phyloP scores from a whole-genome alignment of 2,329 filamentous ascomycete genomes.

The Talaromyces sp. region DNA sequence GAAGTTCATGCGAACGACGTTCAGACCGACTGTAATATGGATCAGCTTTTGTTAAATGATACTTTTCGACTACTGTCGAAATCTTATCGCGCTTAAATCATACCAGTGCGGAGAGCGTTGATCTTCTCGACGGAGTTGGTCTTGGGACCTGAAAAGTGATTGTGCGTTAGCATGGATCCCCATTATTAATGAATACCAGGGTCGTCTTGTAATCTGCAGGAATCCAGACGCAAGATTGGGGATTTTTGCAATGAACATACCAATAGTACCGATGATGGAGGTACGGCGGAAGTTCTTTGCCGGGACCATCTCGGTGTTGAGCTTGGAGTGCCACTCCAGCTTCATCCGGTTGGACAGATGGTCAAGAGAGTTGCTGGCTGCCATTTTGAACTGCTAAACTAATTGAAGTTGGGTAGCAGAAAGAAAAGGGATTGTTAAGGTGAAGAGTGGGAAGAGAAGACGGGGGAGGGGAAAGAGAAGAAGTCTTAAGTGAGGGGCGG shows the following conservation, averaged over 20 bases:
- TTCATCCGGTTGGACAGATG: conserved; percentile 78
- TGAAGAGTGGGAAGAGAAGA: conserved; percentile 18
- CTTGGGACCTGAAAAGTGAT: conserved; percentile 70
- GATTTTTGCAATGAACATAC: conserved; percentile 45
- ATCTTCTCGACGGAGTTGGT: conserved; percentile 98
- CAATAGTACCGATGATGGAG: conserved; percentile 98
- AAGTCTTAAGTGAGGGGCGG: conserved; percentile 29
- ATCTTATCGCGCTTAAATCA: conserved; percentile 11
- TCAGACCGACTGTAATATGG: conserved; percentile 72
- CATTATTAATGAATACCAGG: neutral
- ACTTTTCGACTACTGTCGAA: neutral
- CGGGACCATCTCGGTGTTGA: conserved; percentile 87
- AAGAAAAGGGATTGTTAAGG: conserved; percentile 8
- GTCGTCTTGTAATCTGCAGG: neutral
- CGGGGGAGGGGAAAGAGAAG: conserved; percentile 22
- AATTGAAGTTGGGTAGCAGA: conserved; percentile 11
- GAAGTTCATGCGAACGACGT: conserved; percentile 99
- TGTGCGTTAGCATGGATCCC: conserved; percentile 24
- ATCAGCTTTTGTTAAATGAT: conserved; percentile 20
- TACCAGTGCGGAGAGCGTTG: conserved; percentile 80
- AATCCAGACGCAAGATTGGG: neutral
- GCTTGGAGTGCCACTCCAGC: conserved; percentile 71
- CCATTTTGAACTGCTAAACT: conserved; percentile 51
- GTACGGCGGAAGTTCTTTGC: conserved; percentile 91
- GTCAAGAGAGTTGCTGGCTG: conserved; percentile 79